Conservation (phyloP, 2,329 filamentous ascomycete species). For the Hypoxylon sp. region DNA sequence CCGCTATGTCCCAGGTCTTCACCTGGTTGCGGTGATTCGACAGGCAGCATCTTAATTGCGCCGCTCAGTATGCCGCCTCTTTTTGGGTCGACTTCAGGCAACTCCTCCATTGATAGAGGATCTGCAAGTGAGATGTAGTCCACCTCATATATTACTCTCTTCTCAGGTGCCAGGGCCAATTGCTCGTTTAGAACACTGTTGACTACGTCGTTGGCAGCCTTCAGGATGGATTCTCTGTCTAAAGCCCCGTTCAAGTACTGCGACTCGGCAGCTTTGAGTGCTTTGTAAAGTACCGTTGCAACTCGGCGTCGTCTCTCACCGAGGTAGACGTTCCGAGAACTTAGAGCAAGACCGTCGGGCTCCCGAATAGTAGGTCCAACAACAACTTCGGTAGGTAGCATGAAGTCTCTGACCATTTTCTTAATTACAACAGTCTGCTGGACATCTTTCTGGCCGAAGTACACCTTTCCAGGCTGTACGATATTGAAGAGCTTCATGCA, state of each 20-base stretch:
- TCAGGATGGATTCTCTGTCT: constrained; percentile 76
- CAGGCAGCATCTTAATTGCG: constrained; percentile 87
- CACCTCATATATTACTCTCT: constrained; percentile 81
- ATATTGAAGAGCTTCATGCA: constrained; percentile 96
- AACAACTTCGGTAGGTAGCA: constrained; percentile 79
- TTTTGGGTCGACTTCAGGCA: constrained; percentile 75
- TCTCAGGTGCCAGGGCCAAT: constrained; percentile 66
- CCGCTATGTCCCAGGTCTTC: constrained; percentile 82
- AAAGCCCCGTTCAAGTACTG: constrained; percentile 69
- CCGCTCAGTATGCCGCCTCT: constrained; percentile 89
- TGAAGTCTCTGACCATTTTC: constrained; percentile 88
- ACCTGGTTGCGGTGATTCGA: constrained; percentile 76
- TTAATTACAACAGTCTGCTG: constrained; percentile 94
- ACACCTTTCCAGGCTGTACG: constrained; percentile 80
- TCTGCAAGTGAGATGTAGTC: constrained; percentile 95
- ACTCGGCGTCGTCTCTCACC: constrained; percentile 78
- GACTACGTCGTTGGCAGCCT: constrained; percentile 74
- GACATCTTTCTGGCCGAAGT: constrained; percentile 98
- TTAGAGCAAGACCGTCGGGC: constrained; percentile 85
- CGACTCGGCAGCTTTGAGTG: constrained; percentile 77
- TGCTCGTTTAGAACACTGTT: constrained; percentile 71
- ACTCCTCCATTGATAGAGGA: constrained; percentile 83
- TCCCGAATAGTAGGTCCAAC: constrained; percentile 83
- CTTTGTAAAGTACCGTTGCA: constrained; percentile 78
- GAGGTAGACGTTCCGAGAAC: constrained; percentile 93